Base-by-base conservation (phyloP, 2,329 filamentous ascomycete genomes). In the Aspergillus proliferans region DNA sequence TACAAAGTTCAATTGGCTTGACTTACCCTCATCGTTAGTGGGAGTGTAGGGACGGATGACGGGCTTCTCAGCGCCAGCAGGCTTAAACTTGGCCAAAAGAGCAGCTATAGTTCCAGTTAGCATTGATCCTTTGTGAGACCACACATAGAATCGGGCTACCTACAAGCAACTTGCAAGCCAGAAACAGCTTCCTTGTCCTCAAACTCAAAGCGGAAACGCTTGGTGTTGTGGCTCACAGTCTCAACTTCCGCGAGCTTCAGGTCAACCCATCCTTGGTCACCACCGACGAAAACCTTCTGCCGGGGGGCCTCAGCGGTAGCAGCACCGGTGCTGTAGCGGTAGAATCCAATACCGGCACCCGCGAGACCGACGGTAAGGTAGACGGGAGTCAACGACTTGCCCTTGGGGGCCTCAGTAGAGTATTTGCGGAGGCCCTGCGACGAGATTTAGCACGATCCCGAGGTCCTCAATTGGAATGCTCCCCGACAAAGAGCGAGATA, bases 21-120 rank as follows among this genome's bases (percentile, higher is more conserved):
- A 33, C 53, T 40, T 67, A 87, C 86, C 78, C 72, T 95, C 90
- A 65, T 95, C 90, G 64, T 83, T 94, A 62, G 86, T 81, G 47
- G 93, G 92, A 4, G 93, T 98, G 74, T 98, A 98, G 6, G 93
- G 93, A 55, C 93, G 81, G 56, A 98, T 82, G 9, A 88, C 85
- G 30, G 88, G 79, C 83, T 97, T 97, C 70, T 89, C 81, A 64
- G 83, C 85, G 52, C 84, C 83, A n/a, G 82, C 81, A 5, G 85
- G 84, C 77, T 95, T 89, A 79, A 84, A 96, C 75, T 94, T 95
- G 58, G 93, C 93, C 67, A 98, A 77, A 59, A 98, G 72, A 42
- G 90, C 91, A 62, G 81, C 79, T 82, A 49, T n/a, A 43, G 10
- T 38, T 3, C 38, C 10, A 43, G 40, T 45, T 49, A 41, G 52